These are phyloP conservation scores for Brasilioporus rufonigricans DNA, from an alignment of 768 basidiomycete genomes.

Conservation along the genomic window DNA sequence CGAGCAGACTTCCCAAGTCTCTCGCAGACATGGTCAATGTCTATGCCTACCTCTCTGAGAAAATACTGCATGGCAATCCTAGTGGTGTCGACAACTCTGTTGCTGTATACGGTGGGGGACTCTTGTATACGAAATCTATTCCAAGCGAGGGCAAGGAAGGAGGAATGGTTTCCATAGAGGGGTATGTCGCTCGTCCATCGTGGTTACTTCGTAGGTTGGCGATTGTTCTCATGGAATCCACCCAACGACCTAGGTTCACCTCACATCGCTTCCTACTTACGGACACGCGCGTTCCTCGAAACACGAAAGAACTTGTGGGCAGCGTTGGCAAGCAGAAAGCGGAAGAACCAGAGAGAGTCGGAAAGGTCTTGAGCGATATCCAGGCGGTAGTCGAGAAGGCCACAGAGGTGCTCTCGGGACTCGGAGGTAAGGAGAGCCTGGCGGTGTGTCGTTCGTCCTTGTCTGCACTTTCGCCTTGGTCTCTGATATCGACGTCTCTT, in stretches of 20 bases:
- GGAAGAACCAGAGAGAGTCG: slow-evolving; percentile 84
- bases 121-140: slow-evolving; percentile 80
- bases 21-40: slow-evolving; percentile 81
- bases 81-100: slow-evolving; percentile 98
- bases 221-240: slow-evolving; percentile 6
- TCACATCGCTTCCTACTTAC: slow-evolving; percentile 88
- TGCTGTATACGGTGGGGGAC: slow-evolving; percentile 86
- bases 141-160: slow-evolving; percentile 57
- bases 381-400: slow-evolving; percentile 87
- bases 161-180: slow-evolving; percentile 82
- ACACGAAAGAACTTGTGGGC: slow-evolving; percentile 93
- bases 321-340: slow-evolving; percentile 74
- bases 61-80: slow-evolving; percentile 95
- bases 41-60: slow-evolving; percentile 95
- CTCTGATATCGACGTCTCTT: slow-evolving; percentile 1
- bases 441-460: slow-evolving; percentile 50
- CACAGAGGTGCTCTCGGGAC: slow-evolving; percentile 64
- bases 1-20: slow-evolving; percentile 55
- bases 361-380: slow-evolving; percentile 73
- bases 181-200: slow-evolving; percentile 48
- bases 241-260: slow-evolving; percentile 62
- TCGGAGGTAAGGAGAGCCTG: slow-evolving; percentile 11
- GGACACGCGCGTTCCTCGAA: slow-evolving; percentile 89
- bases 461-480: not conserved
- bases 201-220: not conserved